These are phyloP conservation scores for Candida ficus DNA, from an alignment of 805 yeast species.

Conservation along the genomic window DNA sequence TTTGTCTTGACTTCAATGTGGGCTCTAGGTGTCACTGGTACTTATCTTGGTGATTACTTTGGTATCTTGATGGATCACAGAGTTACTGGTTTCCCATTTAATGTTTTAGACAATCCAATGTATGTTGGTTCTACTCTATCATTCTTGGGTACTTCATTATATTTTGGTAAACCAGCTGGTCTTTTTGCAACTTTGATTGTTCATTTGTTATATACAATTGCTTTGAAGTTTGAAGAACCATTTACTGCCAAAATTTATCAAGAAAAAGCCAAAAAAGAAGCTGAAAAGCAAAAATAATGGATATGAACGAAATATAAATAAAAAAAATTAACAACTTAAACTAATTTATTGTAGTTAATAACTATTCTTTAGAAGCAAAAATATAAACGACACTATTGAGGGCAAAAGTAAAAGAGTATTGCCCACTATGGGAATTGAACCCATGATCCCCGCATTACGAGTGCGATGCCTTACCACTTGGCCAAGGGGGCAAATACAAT, in stretches of 20 bases:
- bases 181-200: constrained; percentile 68
- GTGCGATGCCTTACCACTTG: constrained; percentile 56
- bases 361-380: no score
- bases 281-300: constrained; percentile 17
- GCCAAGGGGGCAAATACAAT: constrained; percentile 39
- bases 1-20: constrained; percentile 86
- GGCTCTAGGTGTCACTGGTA: constrained; percentile 90
- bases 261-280: constrained; percentile 45
- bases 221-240: constrained; percentile 89
- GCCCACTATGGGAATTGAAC: constrained; percentile 54
- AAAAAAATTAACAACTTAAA: no score
- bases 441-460: constrained; percentile 55
- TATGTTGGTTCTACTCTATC: constrained; percentile 88
- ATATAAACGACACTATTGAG: no score
- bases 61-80: constrained; percentile 90
- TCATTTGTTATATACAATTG: constrained; percentile 75
- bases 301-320: background rate
- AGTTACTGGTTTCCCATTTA: constrained; percentile 92
- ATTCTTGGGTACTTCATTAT: constrained; percentile 86
- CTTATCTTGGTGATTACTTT: constrained; percentile 95
- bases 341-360: no score
- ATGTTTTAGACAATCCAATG: constrained; percentile 90
- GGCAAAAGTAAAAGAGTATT: constrained; percentile 14
- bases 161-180: constrained; percentile 89
- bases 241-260: constrained; percentile 90